Evolutionary conservation across 2,329 filamentous ascomycete genomes (phyloP), one percentile per base, ranked within the genome.

Genomic region (Malbranchea cinnamomea): DNA sequence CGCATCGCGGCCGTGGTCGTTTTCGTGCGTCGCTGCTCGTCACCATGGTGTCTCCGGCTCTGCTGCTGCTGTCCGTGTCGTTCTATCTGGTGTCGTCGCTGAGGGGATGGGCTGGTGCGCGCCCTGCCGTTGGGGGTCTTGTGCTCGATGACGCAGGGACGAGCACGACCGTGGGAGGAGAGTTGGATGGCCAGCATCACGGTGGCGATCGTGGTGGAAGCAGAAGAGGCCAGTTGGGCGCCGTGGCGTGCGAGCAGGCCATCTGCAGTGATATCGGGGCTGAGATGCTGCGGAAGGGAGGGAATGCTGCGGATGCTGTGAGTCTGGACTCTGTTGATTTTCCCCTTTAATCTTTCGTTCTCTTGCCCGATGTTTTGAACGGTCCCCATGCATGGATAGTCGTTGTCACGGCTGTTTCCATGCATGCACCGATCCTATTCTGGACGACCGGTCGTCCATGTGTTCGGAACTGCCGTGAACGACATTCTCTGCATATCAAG

Each of bases 281-380:
- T 15, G 64, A 77, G 24, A 59, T 80, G 11, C 52, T 83, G 31
- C 54, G 67, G 31, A 45, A 60, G 24, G 73, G 74, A 9, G 67
- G 80, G 5, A 83, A 81, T 54, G 79, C 80, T 8, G 78, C 76
- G 1, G 80, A 87, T 54, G 76, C 79, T 26, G 63, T 62, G 36
- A 48, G 59, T 49, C 9, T 2, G 3, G 12, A 4, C 4, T 29
- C 24, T 14, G 6, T 23, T 12, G 5, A 21, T 19, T 20, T 28
- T 4, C 2, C 3, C 11, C 4, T 12, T 11, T 28, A n/a, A n/a
- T 28, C 6, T 21, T 10, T 26, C 19, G 19, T 4, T n/a, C 15
- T 11, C 9, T n/a, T 13, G 4, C 15, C 12, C 9, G 3, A 5
- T 13, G 6, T 27, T 3, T 29, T 17, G 12, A 9, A 6, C n/a